Evolutionary conservation across 164 flowering plant genomes (phyloP), one percentile per base, ranked within the genome.

Genomic region (Platanus orientalis): DNA sequence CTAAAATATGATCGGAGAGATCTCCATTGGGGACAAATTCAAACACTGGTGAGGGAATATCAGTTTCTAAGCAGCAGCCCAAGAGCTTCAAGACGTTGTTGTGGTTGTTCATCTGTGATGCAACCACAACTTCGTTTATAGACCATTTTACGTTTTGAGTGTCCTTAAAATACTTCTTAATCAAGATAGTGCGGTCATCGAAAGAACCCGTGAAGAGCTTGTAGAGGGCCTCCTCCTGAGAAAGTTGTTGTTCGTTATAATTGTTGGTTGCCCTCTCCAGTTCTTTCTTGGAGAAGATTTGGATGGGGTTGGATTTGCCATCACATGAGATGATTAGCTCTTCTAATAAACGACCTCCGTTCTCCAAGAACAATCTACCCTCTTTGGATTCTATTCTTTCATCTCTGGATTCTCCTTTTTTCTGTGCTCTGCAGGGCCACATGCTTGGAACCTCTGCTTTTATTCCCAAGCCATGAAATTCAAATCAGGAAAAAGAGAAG

Each of bases 31-130:
- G 26, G 1, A n/a, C 49, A 23, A 36, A 66, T 48, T 71, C 75
- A 39, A n/a, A 63, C 5, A 71, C 74, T 10, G 54, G 53, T n/a
- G 27, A 40, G 10, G 65, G 74, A 19, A 19, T 1, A 21, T 49
- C 49, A 20, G 34, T 28, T 56, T 71, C 70, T 12, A 71, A 7
- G 42, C 75, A 71, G 54, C 67, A 71, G n/a, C 75, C 75, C 11
- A 71, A 1, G 19, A 71, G 62, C 65, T 60, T 70, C 13, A 60
- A 24, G 9, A 55, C 54, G 48, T 65, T 65, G 16, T 29, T 65
- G 47, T 70, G 73, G 7, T n/a, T 36, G 39, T 61, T 57, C 68
- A 64, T 47, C 27, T 60, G 64, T 19, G 68, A 52, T 3, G 47
- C 60, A 14, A 59, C 40, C 1, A 27, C 68, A 29, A 59, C 32